phyloP scores from a whole-genome alignment of 2,329 filamentous ascomycete genomes.

The Aspergillus terreus region DNA sequence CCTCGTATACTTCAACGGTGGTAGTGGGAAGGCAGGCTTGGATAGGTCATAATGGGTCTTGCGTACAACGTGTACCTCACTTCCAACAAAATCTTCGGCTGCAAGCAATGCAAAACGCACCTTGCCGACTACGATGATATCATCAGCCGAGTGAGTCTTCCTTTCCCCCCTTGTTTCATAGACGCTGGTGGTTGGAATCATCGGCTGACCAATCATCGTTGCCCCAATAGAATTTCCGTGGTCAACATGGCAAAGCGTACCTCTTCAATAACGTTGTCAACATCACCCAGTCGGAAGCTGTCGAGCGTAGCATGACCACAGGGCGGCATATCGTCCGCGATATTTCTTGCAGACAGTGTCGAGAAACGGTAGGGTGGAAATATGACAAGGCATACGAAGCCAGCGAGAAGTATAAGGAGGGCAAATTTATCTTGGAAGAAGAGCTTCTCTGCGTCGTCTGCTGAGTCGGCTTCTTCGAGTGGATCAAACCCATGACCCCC shows the following conservation, averaged over 20 bases:
- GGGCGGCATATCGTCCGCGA: constrained; percentile 92
- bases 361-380: constrained; percentile 93
- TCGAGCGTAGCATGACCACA: constrained; percentile 96
- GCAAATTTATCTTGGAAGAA: constrained; percentile 93
- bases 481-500: background rate
- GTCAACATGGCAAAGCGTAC: constrained; percentile 96
- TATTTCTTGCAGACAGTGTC: constrained; percentile 86
- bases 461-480: constrained; percentile 28
- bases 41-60: constrained; percentile 65
- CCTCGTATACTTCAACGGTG: constrained; percentile 7
- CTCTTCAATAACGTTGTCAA: constrained; percentile 96
- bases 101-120: constrained; percentile 93
- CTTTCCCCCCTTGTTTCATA: constrained; percentile 1
- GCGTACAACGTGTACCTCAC: constrained; percentile 89
- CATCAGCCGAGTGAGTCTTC: constrained; percentile 72
- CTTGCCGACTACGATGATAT: constrained; percentile 94
- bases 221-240: constrained; percentile 78
- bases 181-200: background rate
- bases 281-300: constrained; percentile 72
- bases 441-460: constrained; percentile 80
- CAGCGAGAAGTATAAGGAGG: constrained; percentile 97
- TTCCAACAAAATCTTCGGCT: constrained; percentile 83
- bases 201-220: constrained; percentile 9
- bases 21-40: constrained; percentile 14
- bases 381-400: constrained; percentile 95